Evolutionary conservation across 176 grass and related monocot species (phyloP), one percentile per base, ranked within the genome.

Genomic region (Phyllostachys edulis): DNA sequence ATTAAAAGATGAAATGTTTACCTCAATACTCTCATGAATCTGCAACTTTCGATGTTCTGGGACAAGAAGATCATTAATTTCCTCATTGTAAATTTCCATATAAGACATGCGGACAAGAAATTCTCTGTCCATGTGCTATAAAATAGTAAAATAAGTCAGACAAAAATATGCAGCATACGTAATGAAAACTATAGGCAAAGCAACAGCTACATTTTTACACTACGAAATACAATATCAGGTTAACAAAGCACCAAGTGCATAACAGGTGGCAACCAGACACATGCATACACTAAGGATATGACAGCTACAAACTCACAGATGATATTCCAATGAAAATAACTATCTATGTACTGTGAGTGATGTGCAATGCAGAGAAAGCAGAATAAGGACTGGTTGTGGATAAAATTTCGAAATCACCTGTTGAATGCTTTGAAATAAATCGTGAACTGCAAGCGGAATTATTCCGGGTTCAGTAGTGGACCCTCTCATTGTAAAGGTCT

Each of bases 71-170:
- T 95, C 96, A 85, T 98, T 34, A 34, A 34, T 34, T 34, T 34
- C 32, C 32, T 34, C 32, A 34, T 34, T 34, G 32, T 34, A 34
- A 95, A 69, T 95, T 85, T 98, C 96, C 96, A 98, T 95, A 62
- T 98, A 98, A 59, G 93, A 98, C 96, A 98, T 95, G 12, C 93
- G 91, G 54, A 98, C 78, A 86, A 98, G 89, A 44, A 98, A 98
- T 64, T 98, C 96, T 77, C 96, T 87, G 62, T 93, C 89, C 80
- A 79, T 81, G 83, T 94, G 87, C 96, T 98, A 85, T 63, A 82
- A 5, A 24, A 85, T 55, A 69, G 77, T 29, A 24, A 56, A 87
- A 59, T 40, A 57, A 45, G 63, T 76, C 23, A 68, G 77, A 75
- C 12, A 80, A 69, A 85, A 68, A 65, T 71, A 67, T 52, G 26